phyloP scores from a whole-genome alignment of 805 yeast genomes.

The Babjeviella inositovora region DNA sequence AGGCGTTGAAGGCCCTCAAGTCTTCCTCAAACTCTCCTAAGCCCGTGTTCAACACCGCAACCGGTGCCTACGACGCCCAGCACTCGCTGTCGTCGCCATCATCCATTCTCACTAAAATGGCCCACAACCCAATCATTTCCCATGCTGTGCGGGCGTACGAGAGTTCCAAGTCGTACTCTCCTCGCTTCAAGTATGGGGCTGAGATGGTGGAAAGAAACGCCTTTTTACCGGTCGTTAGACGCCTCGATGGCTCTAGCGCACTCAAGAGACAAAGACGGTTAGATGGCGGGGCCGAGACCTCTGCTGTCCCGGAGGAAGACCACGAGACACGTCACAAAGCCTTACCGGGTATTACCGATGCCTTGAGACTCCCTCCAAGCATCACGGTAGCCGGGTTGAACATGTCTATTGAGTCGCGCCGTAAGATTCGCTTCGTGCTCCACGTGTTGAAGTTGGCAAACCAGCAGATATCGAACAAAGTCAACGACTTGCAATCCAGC shows the following conservation, averaged over 20 bases:
- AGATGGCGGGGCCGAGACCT: not conserved
- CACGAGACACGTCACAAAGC: conserved; percentile 3
- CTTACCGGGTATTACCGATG: conserved; percentile 3
- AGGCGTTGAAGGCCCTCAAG: too few species aligned
- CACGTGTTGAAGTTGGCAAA: conserved; percentile 73
- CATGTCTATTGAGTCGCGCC: conserved; percentile 56
- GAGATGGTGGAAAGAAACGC: conserved; percentile 43
- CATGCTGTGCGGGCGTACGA: too few species aligned
- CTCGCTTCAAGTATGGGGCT: conserved; percentile 40
- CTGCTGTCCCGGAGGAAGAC: conserved; percentile 5
- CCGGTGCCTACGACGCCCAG: too few species aligned
- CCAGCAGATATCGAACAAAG: conserved; percentile 53
- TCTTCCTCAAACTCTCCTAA: too few species aligned
- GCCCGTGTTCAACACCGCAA: too few species aligned
- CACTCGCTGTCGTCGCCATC: too few species aligned
- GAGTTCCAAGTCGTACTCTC: conserved; percentile 21
- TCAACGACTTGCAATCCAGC: conserved; percentile 47
- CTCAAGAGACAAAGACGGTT: conserved; percentile 2
- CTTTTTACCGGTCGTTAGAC: conserved; percentile 32
- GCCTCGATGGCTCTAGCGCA: conserved; percentile 15
- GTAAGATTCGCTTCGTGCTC: conserved; percentile 61
- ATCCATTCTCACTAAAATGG: too few species aligned
- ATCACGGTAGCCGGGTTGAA: conserved; percentile 8
- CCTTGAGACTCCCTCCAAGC: conserved; percentile 2
- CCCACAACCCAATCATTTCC: too few species aligned